Conservation (phyloP, 2,329 filamentous ascomycete species). For the Lecanicillium sp. region DNA sequence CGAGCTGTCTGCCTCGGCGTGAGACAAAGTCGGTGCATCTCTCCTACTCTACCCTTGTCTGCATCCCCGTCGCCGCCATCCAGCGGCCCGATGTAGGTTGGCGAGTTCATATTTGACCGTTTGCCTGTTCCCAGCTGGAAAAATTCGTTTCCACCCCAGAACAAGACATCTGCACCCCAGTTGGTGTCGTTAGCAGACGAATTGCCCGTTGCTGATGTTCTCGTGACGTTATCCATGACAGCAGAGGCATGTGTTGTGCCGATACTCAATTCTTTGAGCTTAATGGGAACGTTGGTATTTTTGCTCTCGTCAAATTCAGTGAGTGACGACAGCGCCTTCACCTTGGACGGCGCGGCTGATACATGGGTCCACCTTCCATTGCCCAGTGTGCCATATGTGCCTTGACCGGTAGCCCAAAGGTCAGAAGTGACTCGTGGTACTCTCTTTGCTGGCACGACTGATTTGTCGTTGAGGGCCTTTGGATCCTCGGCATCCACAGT, state of each 20-base stretch:
- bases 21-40: slow-evolving; percentile 69
- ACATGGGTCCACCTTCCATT: slow-evolving; percentile 86
- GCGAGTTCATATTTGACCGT: slow-evolving; percentile 68
- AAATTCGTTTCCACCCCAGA: slow-evolving; percentile 92
- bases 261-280: slow-evolving; percentile 61
- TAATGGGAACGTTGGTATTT: slow-evolving; percentile 66
- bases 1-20: slow-evolving; percentile 66
- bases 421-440: slow-evolving; percentile 39
- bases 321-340: slow-evolving; percentile 74
- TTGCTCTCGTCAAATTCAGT: slow-evolving; percentile 77
- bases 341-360: slow-evolving; percentile 66
- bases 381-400: slow-evolving; percentile 75
- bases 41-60: slow-evolving; percentile 48
- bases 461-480: slow-evolving; percentile 8
- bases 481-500: slow-evolving; percentile 67
- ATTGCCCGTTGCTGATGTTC: slow-evolving; percentile 45
- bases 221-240: slow-evolving; percentile 72
- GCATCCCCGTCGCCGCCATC: slow-evolving; percentile 54
- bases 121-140: slow-evolving; percentile 91
- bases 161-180: slow-evolving; percentile 81
- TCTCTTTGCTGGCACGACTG: slow-evolving; percentile 21
- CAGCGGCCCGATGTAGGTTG: slow-evolving; percentile 70
- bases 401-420: slow-evolving; percentile 79
- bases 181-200: slow-evolving; percentile 63
- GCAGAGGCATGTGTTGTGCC: slow-evolving; percentile 77